These are phyloP conservation scores for Coemansia sp. DNA, from an alignment of 192 early-diverging fungal species.

Conservation along the genomic window DNA sequence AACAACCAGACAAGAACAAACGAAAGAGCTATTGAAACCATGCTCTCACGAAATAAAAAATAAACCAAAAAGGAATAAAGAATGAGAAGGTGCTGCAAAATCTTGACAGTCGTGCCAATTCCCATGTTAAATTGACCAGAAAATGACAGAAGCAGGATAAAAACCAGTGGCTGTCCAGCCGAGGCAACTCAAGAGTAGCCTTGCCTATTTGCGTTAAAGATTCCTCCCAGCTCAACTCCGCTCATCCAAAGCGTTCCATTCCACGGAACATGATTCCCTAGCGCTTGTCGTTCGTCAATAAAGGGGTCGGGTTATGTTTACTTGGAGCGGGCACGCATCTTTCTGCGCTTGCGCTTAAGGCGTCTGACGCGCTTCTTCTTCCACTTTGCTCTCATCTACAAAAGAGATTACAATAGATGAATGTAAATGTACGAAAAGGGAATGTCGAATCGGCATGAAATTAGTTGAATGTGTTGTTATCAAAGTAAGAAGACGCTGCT, in stretches of 20 bases:
- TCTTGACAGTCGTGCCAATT: no score
- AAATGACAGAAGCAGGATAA: no score
- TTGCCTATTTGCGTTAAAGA: neutral
- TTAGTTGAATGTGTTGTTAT: neutral
- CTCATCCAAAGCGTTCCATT: neutral
- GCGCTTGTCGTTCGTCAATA: neutral
- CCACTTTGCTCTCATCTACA: constrained; percentile 72
- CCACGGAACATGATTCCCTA: neutral
- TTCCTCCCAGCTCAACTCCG: neutral
- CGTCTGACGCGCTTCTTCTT: constrained; percentile 71
- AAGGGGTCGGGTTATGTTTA: constrained; percentile 22
- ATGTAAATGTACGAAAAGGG: neutral
- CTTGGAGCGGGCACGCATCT: constrained; percentile 71
- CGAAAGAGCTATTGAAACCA: neutral
- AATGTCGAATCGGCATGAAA: neutral
- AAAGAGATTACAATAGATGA: neutral
- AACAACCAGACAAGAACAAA: constrained; percentile 7
- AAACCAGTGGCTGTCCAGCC: no score
- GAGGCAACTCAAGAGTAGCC: neutral
- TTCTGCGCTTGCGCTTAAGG: constrained; percentile 74
- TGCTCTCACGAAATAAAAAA: neutral
- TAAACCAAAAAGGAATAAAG: neutral
- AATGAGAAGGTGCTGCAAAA: neutral
- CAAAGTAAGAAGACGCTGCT: no score
- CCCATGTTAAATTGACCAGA: no score